Evolutionary conservation across 2,329 filamentous ascomycete genomes (phyloP), one percentile per base, ranked within the genome.

Genomic region (Metarhizium brunneum): DNA sequence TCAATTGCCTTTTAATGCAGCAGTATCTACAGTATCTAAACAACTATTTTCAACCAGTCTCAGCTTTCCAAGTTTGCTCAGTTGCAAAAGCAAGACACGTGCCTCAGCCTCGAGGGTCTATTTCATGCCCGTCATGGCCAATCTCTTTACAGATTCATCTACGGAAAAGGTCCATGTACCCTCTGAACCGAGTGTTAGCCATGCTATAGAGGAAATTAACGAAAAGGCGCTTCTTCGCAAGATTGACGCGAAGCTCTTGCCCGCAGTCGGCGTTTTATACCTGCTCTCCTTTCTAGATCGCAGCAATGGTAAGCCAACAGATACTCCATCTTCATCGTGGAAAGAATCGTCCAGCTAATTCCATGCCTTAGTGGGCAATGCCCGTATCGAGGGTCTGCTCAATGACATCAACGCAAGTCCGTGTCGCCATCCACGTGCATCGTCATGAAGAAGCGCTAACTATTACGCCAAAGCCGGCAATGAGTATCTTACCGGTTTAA

Each of bases 251-350:
- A 71, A 73, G 49, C 68, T 84, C 4, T 65, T 84, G 0, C 81
- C 81, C 0, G 76, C 78, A 0, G 74, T 83, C 2, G 79, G 79
- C 0, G 62, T 82, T 3, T 59, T 83, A 11, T 84, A 84, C 60
- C 65, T 83, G 6, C 64, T 83, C 0, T 82, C 77, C 0, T 83
- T 83, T 58, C 64, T 83, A 8, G 81, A 83, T 59, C 70, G 80
- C 36, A 81, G 78, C 62, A 84, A 84, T 69, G 80, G 72, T 78
- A 76, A 47, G 76, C 10, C 36, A 70, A 11, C 13, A 60, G 14
- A 67, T 68, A 47, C 52, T 36, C 25, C 30, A 36, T 38, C 14
- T 3, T 40, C 36, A 1, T 4, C 25, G 3, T 25, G 25, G 4
- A 25, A 40, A 40, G 36, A 40, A 40, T 25, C 25, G 25, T 10